These are phyloP conservation scores for Podila clonocystis DNA, from an alignment of 192 early-diverging fungal species.

Conservation along the genomic window DNA sequence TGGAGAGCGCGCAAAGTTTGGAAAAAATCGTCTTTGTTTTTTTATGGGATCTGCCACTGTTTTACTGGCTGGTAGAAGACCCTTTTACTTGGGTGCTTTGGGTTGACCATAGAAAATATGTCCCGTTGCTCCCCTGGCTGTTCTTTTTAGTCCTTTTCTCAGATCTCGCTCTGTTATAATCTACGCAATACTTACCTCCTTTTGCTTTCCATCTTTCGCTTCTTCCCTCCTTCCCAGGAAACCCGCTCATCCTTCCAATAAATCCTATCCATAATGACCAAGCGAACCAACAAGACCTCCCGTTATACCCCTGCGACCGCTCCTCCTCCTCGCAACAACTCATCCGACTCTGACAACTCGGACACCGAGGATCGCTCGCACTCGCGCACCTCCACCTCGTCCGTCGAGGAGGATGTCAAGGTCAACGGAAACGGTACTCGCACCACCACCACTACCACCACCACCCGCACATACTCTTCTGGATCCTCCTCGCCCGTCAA, in stretches of 20 bases:
- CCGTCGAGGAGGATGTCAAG: slow-evolving; percentile 59
- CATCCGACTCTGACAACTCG: slow-evolving; percentile 41
- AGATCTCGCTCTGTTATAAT: too few relatives aligned
- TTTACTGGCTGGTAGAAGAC: too few relatives aligned
- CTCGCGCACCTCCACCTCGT: slow-evolving; percentile 64
- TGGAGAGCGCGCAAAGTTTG: too few relatives aligned
- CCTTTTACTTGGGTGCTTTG: too few relatives aligned
- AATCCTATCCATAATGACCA: slow-evolving; percentile 37
- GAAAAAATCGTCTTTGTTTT: too few relatives aligned
- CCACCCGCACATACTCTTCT: not conserved
- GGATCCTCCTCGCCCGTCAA: not conserved
- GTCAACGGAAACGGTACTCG: slow-evolving; percentile 37
- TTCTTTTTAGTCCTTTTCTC: too few relatives aligned
- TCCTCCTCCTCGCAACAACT: slow-evolving; percentile 23
- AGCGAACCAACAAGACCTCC: slow-evolving; percentile 10
- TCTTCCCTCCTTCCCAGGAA: too few relatives aligned
- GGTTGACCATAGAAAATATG: too few relatives aligned
- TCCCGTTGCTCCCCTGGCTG: too few relatives aligned
- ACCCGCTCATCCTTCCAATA: slow-evolving; percentile 5
- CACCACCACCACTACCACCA: not conserved
- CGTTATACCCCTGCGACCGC: slow-evolving; percentile 4
- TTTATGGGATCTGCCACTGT: too few relatives aligned
- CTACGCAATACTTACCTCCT: too few relatives aligned
- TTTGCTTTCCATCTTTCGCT: too few relatives aligned
- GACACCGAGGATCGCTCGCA: slow-evolving; percentile 50